Evolutionary conservation across 805 yeast species (phyloP).

Genomic region (Candida silvatica): DNA sequence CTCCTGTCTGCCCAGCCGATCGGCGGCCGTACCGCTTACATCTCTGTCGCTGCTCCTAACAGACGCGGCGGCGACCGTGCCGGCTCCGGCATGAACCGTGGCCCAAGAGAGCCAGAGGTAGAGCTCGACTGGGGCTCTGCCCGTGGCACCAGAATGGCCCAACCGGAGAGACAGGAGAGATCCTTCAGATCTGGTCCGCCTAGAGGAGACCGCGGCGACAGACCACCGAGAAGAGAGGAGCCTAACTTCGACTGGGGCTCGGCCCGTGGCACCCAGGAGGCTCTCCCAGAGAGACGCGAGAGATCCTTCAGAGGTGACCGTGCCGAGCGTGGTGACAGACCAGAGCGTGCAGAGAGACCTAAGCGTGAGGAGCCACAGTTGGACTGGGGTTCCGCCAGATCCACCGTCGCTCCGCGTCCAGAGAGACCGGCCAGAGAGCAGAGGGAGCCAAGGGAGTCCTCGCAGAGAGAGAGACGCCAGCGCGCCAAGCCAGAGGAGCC

Average conservation of each 20-base stretch:
- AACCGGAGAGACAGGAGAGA: conserved; percentile 21
- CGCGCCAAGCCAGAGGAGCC: conserved; percentile 11
- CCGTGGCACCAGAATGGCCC: conserved; percentile 15
- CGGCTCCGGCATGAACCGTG: too few relatives aligned
- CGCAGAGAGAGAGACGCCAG: conserved; percentile 3
- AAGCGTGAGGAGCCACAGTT: conserved; percentile 25
- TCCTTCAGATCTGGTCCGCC: conserved; percentile 9
- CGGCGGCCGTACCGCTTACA: conserved; percentile 42
- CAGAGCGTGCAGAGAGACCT: conserved; percentile 22
- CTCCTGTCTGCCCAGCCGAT: conserved; percentile 34
- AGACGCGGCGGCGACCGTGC: conserved; percentile 6
- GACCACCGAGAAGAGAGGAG: conserved; percentile 14
- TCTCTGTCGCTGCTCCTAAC: conserved; percentile 53
- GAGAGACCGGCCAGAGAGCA: conserved; percentile 8
- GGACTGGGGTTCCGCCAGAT: conserved; percentile 39
- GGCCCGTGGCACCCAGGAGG: conserved; percentile 18
- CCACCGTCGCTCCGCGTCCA: conserved; percentile 9
- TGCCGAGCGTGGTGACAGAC: conserved; percentile 13
- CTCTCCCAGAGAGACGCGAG: conserved; percentile 14
- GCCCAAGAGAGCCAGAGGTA: conserved; percentile 37
- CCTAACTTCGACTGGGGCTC: conserved; percentile 41
- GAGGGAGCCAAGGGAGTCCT: conserved; percentile 4
- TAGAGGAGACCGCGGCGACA: conserved; percentile 25
- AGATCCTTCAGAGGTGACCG: conserved; percentile 12
- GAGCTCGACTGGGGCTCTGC: conserved; percentile 40